These are phyloP conservation scores for Crithidia brevicula DNA, from an alignment of 208 protist genomes.

Conservation along the genomic window DNA sequence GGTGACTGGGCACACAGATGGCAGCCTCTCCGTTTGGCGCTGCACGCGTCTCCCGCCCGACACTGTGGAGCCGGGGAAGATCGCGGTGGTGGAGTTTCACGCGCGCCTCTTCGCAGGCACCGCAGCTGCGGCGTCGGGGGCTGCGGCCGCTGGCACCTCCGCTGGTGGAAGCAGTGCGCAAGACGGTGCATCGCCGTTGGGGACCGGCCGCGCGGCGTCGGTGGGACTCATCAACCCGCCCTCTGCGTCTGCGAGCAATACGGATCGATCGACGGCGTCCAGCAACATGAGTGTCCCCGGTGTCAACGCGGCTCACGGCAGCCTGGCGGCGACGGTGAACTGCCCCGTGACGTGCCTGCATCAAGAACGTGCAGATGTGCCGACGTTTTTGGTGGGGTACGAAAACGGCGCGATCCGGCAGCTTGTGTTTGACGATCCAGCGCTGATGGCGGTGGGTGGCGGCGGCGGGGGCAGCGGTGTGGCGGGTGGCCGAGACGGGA, in stretches of 20 bases:
- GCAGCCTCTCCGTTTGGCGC: slow-evolving; percentile 80
- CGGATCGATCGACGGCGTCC: neutral
- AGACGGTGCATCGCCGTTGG: no score
- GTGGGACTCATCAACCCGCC: no score
- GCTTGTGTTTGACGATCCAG: slow-evolving; percentile 58
- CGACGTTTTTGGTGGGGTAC: slow-evolving; percentile 79
- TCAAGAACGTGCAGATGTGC: slow-evolving; percentile 66
- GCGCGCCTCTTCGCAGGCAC: slow-evolving; percentile 37
- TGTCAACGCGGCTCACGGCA: neutral
- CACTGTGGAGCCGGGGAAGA: slow-evolving; percentile 54
- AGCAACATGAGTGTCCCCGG: neutral
- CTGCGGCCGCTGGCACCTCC: neutral
- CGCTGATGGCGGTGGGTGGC: slow-evolving; percentile 2
- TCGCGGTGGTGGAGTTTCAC: slow-evolving; percentile 74
- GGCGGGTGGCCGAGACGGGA: slow-evolving; percentile 14
- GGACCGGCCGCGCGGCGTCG: no score
- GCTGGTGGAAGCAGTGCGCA: neutral
- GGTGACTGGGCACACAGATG: slow-evolving; percentile 80
- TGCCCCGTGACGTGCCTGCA: slow-evolving; percentile 68
- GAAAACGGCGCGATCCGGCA: slow-evolving; percentile 55
- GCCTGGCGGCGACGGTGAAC: no score
- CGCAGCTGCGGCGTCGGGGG: neutral
- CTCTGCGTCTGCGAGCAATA: no score
- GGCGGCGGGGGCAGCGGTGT: slow-evolving; percentile 9
- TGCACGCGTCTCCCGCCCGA: slow-evolving; percentile 73